Percentiles rank a stretch among this genome's conserved stretches.
Conservation (phyloP, 805 yeast species). For the Candida oleophila region DNA sequence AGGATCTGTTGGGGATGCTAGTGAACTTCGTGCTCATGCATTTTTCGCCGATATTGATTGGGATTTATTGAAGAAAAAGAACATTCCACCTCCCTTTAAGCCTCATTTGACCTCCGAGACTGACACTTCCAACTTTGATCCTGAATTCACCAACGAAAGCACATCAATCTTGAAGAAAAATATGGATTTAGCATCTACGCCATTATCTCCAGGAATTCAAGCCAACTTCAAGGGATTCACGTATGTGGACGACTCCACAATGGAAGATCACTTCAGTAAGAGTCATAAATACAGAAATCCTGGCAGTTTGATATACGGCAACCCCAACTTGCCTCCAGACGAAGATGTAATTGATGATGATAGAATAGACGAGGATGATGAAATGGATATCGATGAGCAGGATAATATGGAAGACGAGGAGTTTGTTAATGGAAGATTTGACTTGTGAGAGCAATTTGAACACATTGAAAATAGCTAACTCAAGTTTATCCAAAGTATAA, state of each 20-base stretch:
- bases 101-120: constrained; percentile 90
- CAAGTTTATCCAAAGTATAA: no score
- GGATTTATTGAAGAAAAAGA: constrained; percentile 73
- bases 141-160: constrained; percentile 92
- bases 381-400: constrained; percentile 48
- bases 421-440: constrained; percentile 88
- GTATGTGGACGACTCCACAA: constrained; percentile 88
- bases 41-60: constrained; percentile 92
- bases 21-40: constrained; percentile 88
- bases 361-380: constrained; percentile 48
- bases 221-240: constrained; percentile 97
- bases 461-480: no score
- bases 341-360: constrained; percentile 80
- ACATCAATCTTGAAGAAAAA: constrained; percentile 77
- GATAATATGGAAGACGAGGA: constrained; percentile 72
- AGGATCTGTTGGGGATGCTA: constrained; percentile 89
- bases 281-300: constrained; percentile 42
- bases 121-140: constrained; percentile 96
- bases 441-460: constrained; percentile 43
- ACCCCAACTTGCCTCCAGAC: constrained; percentile 77
- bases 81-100: constrained; percentile 93
- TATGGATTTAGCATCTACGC: constrained; percentile 67
- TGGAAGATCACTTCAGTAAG: constrained; percentile 75
- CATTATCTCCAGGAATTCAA: constrained; percentile 91
- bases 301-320: constrained; percentile 77